phyloP scores from a whole-genome alignment of 139 green algal genomes.

The Coelastrella sp. region DNA sequence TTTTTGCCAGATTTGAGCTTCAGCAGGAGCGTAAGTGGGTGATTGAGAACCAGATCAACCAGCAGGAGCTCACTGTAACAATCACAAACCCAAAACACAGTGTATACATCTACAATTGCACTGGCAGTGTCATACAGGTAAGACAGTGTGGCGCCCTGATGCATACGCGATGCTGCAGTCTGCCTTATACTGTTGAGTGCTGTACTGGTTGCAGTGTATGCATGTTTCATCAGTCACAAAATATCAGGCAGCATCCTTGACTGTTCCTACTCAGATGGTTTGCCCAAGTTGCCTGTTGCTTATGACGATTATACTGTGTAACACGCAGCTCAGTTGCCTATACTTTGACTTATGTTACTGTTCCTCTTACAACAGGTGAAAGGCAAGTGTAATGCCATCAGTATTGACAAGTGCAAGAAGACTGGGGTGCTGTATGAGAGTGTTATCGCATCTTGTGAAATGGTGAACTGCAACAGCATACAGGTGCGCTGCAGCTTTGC shows the following conservation, averaged over 20 bases:
- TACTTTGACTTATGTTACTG: too few relatives aligned
- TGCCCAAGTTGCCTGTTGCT: too few relatives aligned
- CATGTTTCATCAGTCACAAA: too few relatives aligned
- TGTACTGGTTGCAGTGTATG: too few relatives aligned
- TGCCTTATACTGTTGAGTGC: too few relatives aligned
- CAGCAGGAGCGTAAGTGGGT: conserved; percentile 90
- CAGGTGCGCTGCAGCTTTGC: too few relatives aligned
- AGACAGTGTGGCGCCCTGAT: too few relatives aligned
- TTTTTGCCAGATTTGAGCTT: conserved; percentile 71
- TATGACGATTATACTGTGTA: too few relatives aligned
- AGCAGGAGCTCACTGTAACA: conserved; percentile 78
- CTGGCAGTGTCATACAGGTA: conserved; percentile 79
- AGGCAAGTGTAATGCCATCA: conserved; percentile 95
- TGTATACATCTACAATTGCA: conserved; percentile 95
- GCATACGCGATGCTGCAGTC: background rate
- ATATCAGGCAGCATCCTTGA: too few relatives aligned
- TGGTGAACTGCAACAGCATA: conserved; percentile 89
- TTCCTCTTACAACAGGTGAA: too few relatives aligned
- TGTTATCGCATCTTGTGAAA: conserved; percentile 83
- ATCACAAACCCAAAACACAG: conserved; percentile 82
- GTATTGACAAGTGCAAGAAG: conserved; percentile 89
- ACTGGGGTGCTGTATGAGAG: conserved; percentile 88
- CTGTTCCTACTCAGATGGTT: too few relatives aligned
- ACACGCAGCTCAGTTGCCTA: too few relatives aligned
- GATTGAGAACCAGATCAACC: conserved; percentile 86